Conservation (phyloP, 345 rosid genomes). For the Salix suchowensis region DNA sequence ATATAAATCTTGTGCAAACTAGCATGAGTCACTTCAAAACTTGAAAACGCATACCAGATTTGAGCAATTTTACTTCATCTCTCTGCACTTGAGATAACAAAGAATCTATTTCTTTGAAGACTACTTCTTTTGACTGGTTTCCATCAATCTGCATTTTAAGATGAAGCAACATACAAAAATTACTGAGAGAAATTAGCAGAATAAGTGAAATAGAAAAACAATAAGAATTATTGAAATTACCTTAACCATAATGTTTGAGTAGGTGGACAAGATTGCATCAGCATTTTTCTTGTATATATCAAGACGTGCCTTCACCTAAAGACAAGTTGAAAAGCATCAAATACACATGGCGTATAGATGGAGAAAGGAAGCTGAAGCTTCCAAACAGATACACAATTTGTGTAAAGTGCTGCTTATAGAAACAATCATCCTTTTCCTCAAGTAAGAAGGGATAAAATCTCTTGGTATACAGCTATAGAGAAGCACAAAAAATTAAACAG, state of each 20-base stretch:
- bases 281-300: conserved; percentile 78
- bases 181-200: neutral
- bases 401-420: neutral
- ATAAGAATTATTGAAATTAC: conserved; percentile 26
- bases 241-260: conserved; percentile 57
- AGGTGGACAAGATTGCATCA: conserved; percentile 55
- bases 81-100: conserved; percentile 51
- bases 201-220: neutral
- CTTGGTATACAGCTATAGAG: neutral
- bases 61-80: conserved; percentile 30
- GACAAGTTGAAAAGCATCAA: conserved; percentile 4
- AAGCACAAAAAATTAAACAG: neutral
- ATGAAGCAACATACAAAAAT: conserved; percentile 11
- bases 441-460: neutral
- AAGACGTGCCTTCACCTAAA: conserved; percentile 68
- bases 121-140: conserved; percentile 60
- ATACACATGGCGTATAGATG: neutral
- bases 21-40: conserved; percentile 7
- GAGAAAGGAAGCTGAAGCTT: neutral
- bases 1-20: conserved; percentile 4
- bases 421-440: neutral
- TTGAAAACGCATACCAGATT: conserved; percentile 30
- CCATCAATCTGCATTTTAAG: conserved; percentile 61
- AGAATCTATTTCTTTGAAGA: conserved; percentile 56
- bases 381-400: neutral